phyloP scores from a whole-genome alignment of 768 basidiomycete species.

The Amanita muscaria region DNA sequence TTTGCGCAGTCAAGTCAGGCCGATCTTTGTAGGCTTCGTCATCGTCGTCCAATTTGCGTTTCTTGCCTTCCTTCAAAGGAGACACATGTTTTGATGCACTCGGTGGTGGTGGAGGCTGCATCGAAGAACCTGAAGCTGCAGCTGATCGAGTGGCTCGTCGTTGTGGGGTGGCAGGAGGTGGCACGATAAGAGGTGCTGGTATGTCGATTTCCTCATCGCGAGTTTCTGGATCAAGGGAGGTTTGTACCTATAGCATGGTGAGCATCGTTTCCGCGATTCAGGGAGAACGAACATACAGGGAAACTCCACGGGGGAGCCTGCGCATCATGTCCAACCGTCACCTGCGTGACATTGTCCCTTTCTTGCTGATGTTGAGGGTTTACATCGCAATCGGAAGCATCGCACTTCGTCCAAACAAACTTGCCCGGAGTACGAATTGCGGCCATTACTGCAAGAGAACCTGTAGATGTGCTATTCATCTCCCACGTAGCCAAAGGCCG shows the following conservation, averaged over 20 bases:
- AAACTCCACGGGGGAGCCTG: too few species aligned
- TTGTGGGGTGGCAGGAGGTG: not conserved
- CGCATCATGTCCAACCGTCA: constrained; percentile 12
- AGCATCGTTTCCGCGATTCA: too few species aligned
- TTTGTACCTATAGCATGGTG: too few species aligned
- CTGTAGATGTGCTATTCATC: too few species aligned
- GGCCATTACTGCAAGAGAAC: constrained; percentile 8
- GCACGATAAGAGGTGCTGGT: too few species aligned
- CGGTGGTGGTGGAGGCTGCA: not conserved
- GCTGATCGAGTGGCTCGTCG: constrained; percentile 3
- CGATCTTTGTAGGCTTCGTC: constrained; percentile 3
- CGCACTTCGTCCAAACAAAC: constrained; percentile 13
- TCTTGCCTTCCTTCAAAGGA: not conserved
- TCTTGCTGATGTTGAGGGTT: not conserved
- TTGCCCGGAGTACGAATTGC: constrained; percentile 12
- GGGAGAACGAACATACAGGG: too few species aligned
- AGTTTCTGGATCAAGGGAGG: too few species aligned
- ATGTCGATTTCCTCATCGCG: too few species aligned
- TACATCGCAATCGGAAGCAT: constrained; percentile 1
- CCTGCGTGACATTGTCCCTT: constrained; percentile 1
- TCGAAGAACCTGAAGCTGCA: constrained; percentile 1
- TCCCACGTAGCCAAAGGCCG: constrained; percentile 10
- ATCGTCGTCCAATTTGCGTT: not conserved
- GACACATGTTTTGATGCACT: not conserved
- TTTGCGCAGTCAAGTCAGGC: constrained; percentile 6